Evolutionary conservation across 2,329 filamentous ascomycete genomes (phyloP).

Genomic region (Pseudogymnoascus sp.): DNA sequence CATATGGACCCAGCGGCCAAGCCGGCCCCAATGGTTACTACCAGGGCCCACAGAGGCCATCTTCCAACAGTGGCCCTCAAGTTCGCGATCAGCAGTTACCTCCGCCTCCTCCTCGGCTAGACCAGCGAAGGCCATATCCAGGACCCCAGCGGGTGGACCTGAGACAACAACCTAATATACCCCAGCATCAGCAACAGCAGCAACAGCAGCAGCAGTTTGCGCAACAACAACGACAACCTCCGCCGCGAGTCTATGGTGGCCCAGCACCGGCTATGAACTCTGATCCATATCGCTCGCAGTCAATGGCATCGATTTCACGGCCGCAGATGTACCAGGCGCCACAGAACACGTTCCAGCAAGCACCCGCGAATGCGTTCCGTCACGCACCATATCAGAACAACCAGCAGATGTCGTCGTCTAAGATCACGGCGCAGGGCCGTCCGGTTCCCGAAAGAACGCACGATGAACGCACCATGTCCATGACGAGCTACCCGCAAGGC

Average conservation of each 20-base stretch:
- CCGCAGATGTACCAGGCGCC: constrained; percentile 63
- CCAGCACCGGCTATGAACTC: constrained; percentile 66
- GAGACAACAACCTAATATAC: constrained; percentile 22
- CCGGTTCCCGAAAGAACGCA: constrained; percentile 76
- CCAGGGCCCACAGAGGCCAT: constrained; percentile 33
- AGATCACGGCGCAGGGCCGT: constrained; percentile 84
- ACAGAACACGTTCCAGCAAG: constrained; percentile 50
- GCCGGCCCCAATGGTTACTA: constrained; percentile 41
- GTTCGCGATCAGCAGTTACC: constrained; percentile 39
- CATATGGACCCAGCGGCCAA: constrained; percentile 23
- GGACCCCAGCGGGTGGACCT: constrained; percentile 43
- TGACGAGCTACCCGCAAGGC: constrained; percentile 75
- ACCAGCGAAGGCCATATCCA: constrained; percentile 61
- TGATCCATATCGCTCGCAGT: constrained; percentile 87
- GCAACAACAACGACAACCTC: constrained; percentile 36
- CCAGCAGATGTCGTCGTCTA: constrained; percentile 47
- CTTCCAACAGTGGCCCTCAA: constrained; percentile 18
- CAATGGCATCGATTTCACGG: constrained; percentile 68
- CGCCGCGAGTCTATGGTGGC: constrained; percentile 49
- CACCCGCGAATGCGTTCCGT: constrained; percentile 67
- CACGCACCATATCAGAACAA: constrained; percentile 62
- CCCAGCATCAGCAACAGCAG: constrained; percentile 26
- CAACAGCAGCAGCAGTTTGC: constrained; percentile 36
- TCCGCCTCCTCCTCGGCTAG: constrained; percentile 52
- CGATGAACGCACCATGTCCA: constrained; percentile 90